These are phyloP conservation scores for Globisporangium paddicum DNA, from an alignment of 352 stramenopile species.

Conservation along the genomic window DNA sequence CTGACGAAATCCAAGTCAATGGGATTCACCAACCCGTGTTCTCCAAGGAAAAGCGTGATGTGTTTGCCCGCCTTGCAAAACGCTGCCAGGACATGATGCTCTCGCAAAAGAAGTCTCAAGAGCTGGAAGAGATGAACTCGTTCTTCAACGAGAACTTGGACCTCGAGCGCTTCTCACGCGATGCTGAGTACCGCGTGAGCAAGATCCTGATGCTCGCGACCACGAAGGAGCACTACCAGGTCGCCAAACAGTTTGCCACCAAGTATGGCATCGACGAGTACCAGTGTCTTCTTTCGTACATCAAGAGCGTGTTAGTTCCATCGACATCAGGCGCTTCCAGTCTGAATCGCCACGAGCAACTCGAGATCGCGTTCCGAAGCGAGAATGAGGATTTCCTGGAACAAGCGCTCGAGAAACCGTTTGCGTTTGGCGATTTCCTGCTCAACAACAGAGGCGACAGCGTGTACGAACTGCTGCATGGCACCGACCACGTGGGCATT, in stretches of 20 bases:
- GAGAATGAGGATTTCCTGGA: conserved; percentile 55
- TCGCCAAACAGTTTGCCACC: conserved; percentile 46
- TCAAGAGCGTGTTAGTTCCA: conserved; percentile 39
- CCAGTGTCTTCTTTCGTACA: conserved; percentile 58
- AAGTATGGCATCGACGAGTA: conserved; percentile 73
- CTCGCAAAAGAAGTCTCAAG: conserved; percentile 51
- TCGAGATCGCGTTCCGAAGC: conserved; percentile 61
- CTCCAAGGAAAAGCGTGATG: neutral
- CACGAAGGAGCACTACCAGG: conserved; percentile 39
- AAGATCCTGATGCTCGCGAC: conserved; percentile 50
- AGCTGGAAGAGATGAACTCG: conserved; percentile 54
- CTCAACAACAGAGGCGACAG: conserved; percentile 22
- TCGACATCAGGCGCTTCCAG: neutral
- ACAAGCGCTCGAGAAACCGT: conserved; percentile 50
- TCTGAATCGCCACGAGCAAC: conserved; percentile 43
- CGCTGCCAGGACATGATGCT: conserved; percentile 40
- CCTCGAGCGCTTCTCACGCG: conserved; percentile 41
- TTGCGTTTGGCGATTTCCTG: conserved; percentile 53
- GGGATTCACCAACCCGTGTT: neutral
- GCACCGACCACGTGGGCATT: conserved; percentile 65
- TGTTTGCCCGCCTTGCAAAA: conserved; percentile 32
- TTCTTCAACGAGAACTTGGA: conserved; percentile 64
- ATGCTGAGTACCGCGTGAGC: conserved; percentile 41
- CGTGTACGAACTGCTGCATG: conserved; percentile 54
- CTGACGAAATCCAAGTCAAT: neutral